Percentiles rank a stretch among this genome's conserved stretches.
Conservation (phyloP, 805 yeast species). For the Candida coleopterorum region DNA sequence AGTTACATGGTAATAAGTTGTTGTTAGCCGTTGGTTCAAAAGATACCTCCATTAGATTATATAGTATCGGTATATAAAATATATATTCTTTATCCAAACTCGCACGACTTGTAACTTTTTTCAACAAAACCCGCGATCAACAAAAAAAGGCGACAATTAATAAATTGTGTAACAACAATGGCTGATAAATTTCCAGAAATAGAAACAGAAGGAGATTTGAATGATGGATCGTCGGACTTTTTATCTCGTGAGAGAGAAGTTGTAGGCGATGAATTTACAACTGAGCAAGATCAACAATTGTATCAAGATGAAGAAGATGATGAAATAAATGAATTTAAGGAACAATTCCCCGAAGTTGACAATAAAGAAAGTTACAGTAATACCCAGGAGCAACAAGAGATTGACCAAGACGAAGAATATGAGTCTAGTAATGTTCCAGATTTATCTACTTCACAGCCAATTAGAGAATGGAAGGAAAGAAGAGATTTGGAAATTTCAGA, state of each 20-base stretch:
- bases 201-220: slow-evolving; percentile 39
- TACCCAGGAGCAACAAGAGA: slow-evolving; percentile 13
- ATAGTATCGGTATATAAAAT: slow-evolving; percentile 10
- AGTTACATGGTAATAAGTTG: slow-evolving; percentile 14
- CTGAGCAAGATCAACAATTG: slow-evolving; percentile 54
- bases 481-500: slow-evolving; percentile 73
- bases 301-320: slow-evolving; percentile 38
- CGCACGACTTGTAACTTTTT: not conserved
- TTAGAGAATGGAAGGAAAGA: slow-evolving; percentile 74
- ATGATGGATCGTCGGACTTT: slow-evolving; percentile 48
- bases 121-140: not conserved
- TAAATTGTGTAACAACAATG: slow-evolving; percentile 30
- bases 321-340: slow-evolving; percentile 56
- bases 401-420: slow-evolving; percentile 38
- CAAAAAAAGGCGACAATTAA: not conserved
- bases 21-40: slow-evolving; percentile 58
- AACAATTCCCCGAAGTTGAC: slow-evolving; percentile 56
- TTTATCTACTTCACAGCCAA: slow-evolving; percentile 47
- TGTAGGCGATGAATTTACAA: slow-evolving; percentile 66
- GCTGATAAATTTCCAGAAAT: slow-evolving; percentile 76
- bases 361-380: slow-evolving; percentile 13
- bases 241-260: slow-evolving; percentile 64
- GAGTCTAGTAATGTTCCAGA: slow-evolving; percentile 10
- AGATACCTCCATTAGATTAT: slow-evolving; percentile 58
- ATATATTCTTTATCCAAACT: not conserved